These are phyloP conservation scores for Rhynchosporium agropyri DNA, from an alignment of 2,329 filamentous ascomycete genomes.

Conservation along the genomic window DNA sequence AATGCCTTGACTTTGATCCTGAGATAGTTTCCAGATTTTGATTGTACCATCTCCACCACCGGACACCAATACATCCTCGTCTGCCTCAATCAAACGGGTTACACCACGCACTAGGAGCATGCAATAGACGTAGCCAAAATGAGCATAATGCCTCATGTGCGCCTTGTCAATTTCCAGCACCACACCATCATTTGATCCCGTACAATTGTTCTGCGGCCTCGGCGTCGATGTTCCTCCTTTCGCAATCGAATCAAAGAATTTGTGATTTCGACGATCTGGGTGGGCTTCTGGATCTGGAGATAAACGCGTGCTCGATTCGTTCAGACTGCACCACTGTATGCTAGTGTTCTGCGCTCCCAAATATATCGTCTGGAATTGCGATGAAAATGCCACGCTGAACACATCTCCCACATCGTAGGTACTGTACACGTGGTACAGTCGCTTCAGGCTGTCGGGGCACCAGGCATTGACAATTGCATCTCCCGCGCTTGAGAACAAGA, in stretches of 20 bases:
- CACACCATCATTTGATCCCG: conserved; percentile 58
- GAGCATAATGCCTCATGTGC: conserved; percentile 84
- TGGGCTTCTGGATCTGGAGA: conserved; percentile 67
- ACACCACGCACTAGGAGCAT: conserved; percentile 83
- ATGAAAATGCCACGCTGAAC: conserved; percentile 90
- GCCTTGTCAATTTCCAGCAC: conserved; percentile 80
- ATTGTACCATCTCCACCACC: conserved; percentile 93
- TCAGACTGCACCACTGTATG: conserved; percentile 88
- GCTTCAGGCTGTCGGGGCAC: conserved; percentile 74
- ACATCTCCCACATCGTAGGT: conserved; percentile 94
- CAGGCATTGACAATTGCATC: conserved; percentile 95
- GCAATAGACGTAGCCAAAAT: conserved; percentile 94
- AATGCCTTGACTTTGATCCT: conserved; percentile 61
- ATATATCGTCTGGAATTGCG: conserved; percentile 78
- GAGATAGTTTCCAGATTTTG: conserved; percentile 80
- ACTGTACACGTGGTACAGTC: conserved; percentile 88
- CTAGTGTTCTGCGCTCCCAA: conserved; percentile 92
- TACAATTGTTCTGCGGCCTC: conserved; percentile 54
- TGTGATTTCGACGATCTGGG: conserved; percentile 75
- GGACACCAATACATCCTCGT: conserved; percentile 83
- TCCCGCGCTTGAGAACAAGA: conserved; percentile 90
- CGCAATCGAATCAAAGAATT: conserved; percentile 93
- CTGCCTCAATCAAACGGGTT: conserved; percentile 66
- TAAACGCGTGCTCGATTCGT: conserved; percentile 62
- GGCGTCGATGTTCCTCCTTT: conserved; percentile 79